These are phyloP conservation scores for Scutellaria barbata DNA, from an alignment of 257 asterid species.

Conservation along the genomic window DNA sequence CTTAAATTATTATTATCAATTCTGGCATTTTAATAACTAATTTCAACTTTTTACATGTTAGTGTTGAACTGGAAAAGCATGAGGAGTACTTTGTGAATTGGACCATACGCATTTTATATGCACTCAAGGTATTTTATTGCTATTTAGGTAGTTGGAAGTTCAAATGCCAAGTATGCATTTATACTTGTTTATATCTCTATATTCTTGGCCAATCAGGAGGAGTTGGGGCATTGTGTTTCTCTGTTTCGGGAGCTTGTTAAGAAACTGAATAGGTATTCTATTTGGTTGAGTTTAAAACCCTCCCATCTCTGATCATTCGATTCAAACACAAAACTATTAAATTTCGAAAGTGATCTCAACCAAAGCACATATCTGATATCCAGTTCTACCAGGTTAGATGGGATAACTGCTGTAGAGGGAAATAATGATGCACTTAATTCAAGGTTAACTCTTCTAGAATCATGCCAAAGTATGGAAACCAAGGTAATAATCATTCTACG, in stretches of 20 bases:
- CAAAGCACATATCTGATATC: constrained; percentile 32
- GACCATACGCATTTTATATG: constrained; percentile 58
- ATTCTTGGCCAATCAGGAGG: constrained; percentile 61
- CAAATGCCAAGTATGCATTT: constrained; percentile 1
- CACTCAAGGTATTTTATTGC: constrained; percentile 60
- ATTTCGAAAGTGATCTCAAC: constrained; percentile 20
- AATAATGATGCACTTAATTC: constrained; percentile 43
- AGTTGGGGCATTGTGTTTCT: constrained; percentile 55
- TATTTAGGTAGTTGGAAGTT: background rate
- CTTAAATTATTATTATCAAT: background rate
- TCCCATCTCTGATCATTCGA: too few relatives aligned
- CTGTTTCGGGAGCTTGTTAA: constrained; percentile 55
- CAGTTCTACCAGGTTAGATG: constrained; percentile 66
- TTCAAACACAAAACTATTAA: background rate
- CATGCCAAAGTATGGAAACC: constrained; percentile 50
- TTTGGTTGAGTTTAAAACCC: background rate
- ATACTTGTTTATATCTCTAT: constrained; percentile 24
- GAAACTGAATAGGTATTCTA: constrained; percentile 60
- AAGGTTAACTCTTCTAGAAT: constrained; percentile 52
- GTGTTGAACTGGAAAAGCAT: constrained; percentile 76
- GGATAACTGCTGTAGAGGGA: constrained; percentile 41
- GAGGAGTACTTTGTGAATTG: constrained; percentile 64
- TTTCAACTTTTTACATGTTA: constrained; percentile 36
- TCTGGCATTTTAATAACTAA: background rate
- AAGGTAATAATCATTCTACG: constrained; percentile 53